These are phyloP conservation scores for Fomitiporia mediterranea DNA, from an alignment of 1,284 basidiomycete genomes.

Conservation along the genomic window DNA sequence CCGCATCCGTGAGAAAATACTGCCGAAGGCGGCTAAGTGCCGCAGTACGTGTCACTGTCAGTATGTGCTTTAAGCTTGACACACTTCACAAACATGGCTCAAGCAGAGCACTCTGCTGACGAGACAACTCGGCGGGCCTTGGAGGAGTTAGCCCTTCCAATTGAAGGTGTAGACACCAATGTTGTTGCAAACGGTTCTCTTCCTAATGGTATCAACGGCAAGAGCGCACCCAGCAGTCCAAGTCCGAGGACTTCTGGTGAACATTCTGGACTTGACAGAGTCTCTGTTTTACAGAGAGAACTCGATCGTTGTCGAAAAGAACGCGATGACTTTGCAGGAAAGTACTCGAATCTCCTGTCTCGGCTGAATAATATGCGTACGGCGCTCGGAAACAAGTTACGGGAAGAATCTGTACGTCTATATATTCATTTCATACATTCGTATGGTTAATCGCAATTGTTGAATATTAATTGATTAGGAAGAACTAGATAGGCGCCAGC, in stretches of 20 bases:
- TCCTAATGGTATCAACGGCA: conserved; percentile 19
- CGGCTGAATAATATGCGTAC: conserved; percentile 93
- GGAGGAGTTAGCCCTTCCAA: conserved; percentile 21
- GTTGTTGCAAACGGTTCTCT: conserved; percentile 5
- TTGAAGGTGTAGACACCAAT: conserved; percentile 17
- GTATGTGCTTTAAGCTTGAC: neutral
- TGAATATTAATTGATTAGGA: conserved; percentile 54
- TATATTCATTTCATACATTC: conserved; percentile 5
- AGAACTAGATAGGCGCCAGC: conserved; percentile 90
- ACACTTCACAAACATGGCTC: conserved; percentile 11
- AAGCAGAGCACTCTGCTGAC: conserved; percentile 9
- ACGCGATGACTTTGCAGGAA: conserved; percentile 78
- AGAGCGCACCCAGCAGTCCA: conserved; percentile 3
- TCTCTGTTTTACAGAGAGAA: conserved; percentile 27
- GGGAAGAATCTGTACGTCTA: conserved; percentile 88
- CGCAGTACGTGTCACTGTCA: conserved; percentile 6
- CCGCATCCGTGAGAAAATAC: neutral
- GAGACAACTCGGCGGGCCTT: conserved; percentile 22
- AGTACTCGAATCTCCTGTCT: conserved; percentile 82
- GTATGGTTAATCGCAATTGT: conserved; percentile 12
- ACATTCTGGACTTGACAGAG: conserved; percentile 9
- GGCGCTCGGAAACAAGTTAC: conserved; percentile 89
- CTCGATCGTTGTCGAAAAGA: conserved; percentile 51
- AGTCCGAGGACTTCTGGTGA: conserved; percentile 16
- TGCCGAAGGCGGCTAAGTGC: neutral